Evolutionary conservation across 345 rosid species (phyloP).

Genomic region (Bruguiera sexangula): DNA sequence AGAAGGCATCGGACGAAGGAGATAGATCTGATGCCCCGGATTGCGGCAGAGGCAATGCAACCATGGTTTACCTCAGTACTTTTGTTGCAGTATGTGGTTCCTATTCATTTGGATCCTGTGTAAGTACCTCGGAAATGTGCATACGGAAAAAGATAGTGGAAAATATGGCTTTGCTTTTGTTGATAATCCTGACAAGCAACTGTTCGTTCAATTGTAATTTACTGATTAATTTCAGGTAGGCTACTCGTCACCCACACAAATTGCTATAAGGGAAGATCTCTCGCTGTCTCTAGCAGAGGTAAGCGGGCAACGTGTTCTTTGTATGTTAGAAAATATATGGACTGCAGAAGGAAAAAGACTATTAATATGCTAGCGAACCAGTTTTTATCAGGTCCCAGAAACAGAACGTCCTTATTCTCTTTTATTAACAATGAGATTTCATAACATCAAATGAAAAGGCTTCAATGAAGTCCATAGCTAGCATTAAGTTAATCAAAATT

Average conservation of each 20-base stretch:
- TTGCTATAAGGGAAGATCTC: conserved; percentile 70
- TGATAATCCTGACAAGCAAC: not conserved
- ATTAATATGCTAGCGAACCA: not conserved
- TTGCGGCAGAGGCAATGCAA: conserved; percentile 34
- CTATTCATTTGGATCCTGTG: conserved; percentile 77
- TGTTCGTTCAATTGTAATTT: not conserved
- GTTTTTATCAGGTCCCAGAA: not conserved
- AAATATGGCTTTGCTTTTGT: not conserved
- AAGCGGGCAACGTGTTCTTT: not conserved
- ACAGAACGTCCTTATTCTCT: not conserved
- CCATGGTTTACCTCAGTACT: conserved; percentile 83
- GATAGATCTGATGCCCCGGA: conserved; percentile 11
- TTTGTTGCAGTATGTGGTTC: conserved; percentile 85
- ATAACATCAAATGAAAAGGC: not conserved
- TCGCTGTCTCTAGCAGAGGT: conserved; percentile 66
- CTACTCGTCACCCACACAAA: conserved; percentile 83
- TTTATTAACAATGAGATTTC: not conserved
- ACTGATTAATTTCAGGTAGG: conserved; percentile 54
- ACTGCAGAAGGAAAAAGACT: not conserved
- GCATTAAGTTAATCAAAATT: too few species aligned
- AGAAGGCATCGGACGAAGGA: conserved; percentile 26
- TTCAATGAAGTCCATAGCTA: too few species aligned
- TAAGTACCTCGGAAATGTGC: conserved; percentile 29
- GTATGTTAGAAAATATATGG: too few species aligned
- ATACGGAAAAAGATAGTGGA: not conserved